Evolutionary conservation across 768 basidiomycete genomes (phyloP).

Genomic region (Calocybe gangraenosa): DNA sequence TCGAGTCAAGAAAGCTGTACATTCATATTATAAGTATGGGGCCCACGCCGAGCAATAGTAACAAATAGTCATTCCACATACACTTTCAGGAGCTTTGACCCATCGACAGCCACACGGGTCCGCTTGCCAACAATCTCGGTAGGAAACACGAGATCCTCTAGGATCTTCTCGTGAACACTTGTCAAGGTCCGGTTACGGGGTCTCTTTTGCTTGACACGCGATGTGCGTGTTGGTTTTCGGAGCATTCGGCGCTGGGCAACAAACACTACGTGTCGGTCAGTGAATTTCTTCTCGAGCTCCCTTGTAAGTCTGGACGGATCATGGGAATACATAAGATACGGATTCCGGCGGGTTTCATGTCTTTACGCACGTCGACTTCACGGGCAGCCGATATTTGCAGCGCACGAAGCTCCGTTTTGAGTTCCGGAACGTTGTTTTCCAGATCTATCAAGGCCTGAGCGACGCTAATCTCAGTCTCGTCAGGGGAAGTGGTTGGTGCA

Average conservation of each 20-base stretch:
- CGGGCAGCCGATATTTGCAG: conserved; percentile 98
- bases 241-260: conserved; percentile 98
- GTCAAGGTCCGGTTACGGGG: conserved; percentile 97
- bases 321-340: conserved; percentile 4
- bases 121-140: conserved; percentile 99
- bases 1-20: conserved; percentile 90
- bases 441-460: conserved; percentile 97
- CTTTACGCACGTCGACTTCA: conserved; percentile 98
- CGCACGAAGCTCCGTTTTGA: conserved; percentile 92
- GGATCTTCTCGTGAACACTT: conserved; percentile 94
- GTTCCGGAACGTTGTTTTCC: conserved; percentile 96
- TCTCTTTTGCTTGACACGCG: conserved; percentile 92
- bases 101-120: conserved; percentile 90
- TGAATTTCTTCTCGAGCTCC: conserved; percentile 99
- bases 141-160: conserved; percentile 98
- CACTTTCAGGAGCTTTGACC: conserved; percentile 97
- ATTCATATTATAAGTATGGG: conserved; percentile 13
- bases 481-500: conserved; percentile 83
- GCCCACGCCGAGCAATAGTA: no score
- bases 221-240: conserved; percentile 93
- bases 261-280: conserved; percentile 98
- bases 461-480: conserved; percentile 87
- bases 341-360: conserved; percentile 67
- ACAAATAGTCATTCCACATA: conserved; percentile 43
- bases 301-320: conserved; percentile 74